Evolutionary conservation across 768 basidiomycete species (phyloP), one percentile per base, ranked within the genome.

Genomic region (Tricholoma bakamatsutake): DNA sequence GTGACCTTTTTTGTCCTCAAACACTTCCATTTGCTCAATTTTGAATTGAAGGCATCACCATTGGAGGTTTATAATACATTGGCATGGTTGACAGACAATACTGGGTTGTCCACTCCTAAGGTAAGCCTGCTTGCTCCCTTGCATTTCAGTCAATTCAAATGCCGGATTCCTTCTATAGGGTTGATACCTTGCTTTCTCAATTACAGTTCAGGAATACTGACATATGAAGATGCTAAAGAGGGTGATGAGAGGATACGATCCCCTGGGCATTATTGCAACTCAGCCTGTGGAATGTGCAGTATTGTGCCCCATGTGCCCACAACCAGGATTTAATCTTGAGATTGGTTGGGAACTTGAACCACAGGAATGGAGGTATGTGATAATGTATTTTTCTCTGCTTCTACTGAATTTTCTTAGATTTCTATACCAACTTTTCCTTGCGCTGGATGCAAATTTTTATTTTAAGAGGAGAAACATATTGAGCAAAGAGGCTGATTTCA

Each of bases 141-240:
- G 12, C 34, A 2, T 28, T 50, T 24, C 45, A 13, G n/a, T 46
- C 28, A 7, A 13, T 17, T 48, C 47, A 27, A 43, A 18, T 24
- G 15, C 31, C 46, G 33, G 21, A 49, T 43, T 15, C 21, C 0
- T 37, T 11, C 43, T 49, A 4, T 28, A 58, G 57, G 54, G 61
- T 34, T 57, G 65, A n/a, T 66, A 66, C 50, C 33, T 34, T 6
- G 31, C 54, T 2, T 60, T 67, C 34, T 34, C 57, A 17, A 53
- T 57, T 8, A 61, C 60, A 24, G 34, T 57, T 18, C 51, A 63
- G 15, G 57, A 62, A 27, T 68, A 56, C 46, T 53, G 63, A 10
- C 64, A 67, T 35, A 48, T 69, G 13, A 62, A 65, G 53, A 47
- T 66, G 33, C 45, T 67, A 43, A 68, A 66, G 33, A 56, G 63